Percentiles rank a stretch among this genome's conserved stretches.
phyloP scores from a whole-genome alignment of 306 rosid genomes.

The Senna siamea region DNA sequence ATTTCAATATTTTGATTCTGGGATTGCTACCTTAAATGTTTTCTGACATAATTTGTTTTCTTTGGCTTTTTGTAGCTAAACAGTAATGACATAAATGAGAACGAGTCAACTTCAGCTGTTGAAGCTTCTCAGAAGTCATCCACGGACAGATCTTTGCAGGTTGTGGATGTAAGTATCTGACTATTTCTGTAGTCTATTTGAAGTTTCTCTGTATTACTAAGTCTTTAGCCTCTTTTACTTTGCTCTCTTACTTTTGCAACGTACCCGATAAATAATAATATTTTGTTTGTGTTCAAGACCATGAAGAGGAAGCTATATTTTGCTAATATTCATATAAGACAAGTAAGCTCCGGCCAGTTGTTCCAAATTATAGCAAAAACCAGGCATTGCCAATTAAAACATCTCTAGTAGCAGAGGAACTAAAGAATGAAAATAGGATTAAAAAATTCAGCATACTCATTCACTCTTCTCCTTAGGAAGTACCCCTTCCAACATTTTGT shows the following conservation, averaged over 20 bases:
- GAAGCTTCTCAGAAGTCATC: constrained; percentile 66
- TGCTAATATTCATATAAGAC: neutral
- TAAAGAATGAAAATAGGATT: neutral
- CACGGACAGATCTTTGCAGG: constrained; percentile 51
- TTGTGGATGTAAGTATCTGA: constrained; percentile 62
- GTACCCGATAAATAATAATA: neutral
- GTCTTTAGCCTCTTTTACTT: constrained; percentile 11
- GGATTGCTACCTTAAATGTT: neutral
- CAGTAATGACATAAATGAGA: constrained; percentile 50
- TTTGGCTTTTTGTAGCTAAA: constrained; percentile 49
- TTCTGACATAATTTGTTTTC: neutral
- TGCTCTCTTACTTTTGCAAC: constrained; percentile 31
- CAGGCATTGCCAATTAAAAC: neutral
- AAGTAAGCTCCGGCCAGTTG: neutral
- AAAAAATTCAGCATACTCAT: neutral
- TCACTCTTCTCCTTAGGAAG: neutral
- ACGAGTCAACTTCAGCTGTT: constrained; percentile 61
- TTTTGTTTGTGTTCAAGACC: neutral
- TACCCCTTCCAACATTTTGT: neutral
- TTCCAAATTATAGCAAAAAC: neutral
- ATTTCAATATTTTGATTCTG: constrained; percentile 7
- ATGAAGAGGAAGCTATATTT: neutral
- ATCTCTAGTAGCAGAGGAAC: neutral
- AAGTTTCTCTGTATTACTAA: no score
- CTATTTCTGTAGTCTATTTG: no score